These are phyloP conservation scores for Citrullus colocynthis DNA, from an alignment of 306 rosid genomes.

Conservation along the genomic window DNA sequence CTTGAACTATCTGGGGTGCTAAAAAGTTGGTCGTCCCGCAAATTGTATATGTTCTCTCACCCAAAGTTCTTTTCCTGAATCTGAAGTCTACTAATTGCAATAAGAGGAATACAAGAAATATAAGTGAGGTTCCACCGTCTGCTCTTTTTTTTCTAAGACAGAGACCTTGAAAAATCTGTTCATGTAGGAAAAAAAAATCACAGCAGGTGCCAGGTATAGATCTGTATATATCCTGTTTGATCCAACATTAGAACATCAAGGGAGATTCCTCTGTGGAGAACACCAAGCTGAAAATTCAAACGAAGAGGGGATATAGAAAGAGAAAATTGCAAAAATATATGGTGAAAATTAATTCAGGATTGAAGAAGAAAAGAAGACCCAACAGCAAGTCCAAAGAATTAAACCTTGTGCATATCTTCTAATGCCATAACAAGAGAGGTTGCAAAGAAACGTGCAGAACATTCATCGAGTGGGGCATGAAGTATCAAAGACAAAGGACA, in stretches of 20 bases:
- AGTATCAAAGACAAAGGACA: constrained; percentile 83
- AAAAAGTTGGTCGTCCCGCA: constrained; percentile 77
- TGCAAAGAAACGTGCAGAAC: constrained; percentile 52
- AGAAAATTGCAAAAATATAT: neutral
- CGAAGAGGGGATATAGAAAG: constrained; percentile 1
- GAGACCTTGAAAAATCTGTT: neutral
- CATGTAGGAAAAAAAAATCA: neutral
- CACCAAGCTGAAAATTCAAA: constrained; percentile 65
- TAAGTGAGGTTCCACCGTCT: neutral
- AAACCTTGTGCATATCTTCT: constrained; percentile 82
- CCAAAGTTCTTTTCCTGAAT: constrained; percentile 58
- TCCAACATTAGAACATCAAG: constrained; percentile 77
- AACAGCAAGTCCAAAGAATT: constrained; percentile 3
- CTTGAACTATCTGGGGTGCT: constrained; percentile 91
- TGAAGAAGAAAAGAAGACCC: neutral
- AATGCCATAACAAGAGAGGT: constrained; percentile 66
- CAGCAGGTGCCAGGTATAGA: constrained; percentile 8
- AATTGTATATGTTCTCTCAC: constrained; percentile 78
- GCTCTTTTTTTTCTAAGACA: neutral
- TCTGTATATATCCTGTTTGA: constrained; percentile 78
- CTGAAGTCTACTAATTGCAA: constrained; percentile 82
- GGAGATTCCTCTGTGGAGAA: constrained; percentile 92
- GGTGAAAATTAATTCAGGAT: neutral
- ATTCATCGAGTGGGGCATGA: constrained; percentile 58
- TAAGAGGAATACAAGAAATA: neutral